These are phyloP conservation scores for Biancaea sappan DNA, from an alignment of 306 rosid genomes.

Conservation along the genomic window DNA sequence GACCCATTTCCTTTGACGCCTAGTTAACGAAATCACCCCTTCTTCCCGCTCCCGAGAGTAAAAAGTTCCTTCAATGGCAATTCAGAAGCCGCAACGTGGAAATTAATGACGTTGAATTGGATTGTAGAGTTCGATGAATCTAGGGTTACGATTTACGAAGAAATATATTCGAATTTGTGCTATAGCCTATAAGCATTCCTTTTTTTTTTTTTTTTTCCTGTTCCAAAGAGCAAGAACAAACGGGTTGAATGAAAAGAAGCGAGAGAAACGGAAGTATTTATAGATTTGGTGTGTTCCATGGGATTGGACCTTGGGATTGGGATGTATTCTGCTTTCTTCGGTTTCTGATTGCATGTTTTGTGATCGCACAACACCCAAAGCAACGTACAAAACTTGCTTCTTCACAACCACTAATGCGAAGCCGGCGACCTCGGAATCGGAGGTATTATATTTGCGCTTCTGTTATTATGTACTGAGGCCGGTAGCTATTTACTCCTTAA, in stretches of 20 bases:
- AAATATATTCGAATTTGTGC: neutral
- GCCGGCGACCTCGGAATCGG: too few species aligned
- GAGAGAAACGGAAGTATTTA: neutral
- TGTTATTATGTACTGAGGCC: too few species aligned
- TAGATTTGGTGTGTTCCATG: neutral
- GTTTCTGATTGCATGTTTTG: neutral
- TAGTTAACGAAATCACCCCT: slow-evolving; percentile 22
- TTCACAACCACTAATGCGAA: too few species aligned
- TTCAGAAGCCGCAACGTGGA: neutral
- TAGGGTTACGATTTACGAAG: neutral
- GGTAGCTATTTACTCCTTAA: too few species aligned
- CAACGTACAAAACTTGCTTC: too few species aligned
- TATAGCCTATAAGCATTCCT: too few species aligned
- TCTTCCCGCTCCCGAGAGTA: neutral
- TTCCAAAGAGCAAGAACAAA: neutral
- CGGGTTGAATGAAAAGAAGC: neutral
- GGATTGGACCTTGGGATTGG: too few species aligned
- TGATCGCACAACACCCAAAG: neutral
- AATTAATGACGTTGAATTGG: neutral
- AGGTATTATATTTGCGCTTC: too few species aligned
- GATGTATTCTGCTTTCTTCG: neutral
- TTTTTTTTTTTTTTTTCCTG: too few species aligned
- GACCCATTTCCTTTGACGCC: slow-evolving; percentile 24
- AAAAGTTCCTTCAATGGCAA: neutral
- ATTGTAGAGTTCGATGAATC: neutral